phyloP scores from a whole-genome alignment of 73 alveolate species.

The Halteria grandinella region DNA sequence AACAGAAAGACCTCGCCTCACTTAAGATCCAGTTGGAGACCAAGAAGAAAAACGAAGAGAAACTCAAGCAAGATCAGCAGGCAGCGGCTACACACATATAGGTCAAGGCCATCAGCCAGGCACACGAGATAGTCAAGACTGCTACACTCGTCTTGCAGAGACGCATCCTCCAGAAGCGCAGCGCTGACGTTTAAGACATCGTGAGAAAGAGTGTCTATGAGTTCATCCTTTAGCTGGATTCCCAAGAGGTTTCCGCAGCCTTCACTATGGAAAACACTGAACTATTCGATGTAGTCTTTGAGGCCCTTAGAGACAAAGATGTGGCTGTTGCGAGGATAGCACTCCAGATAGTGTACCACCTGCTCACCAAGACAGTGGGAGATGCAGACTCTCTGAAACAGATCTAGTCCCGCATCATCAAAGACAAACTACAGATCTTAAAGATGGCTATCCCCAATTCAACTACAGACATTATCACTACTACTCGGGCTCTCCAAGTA shows the following conservation, averaged over 20 bases:
- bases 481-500: not conserved
- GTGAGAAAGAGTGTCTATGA: conserved; percentile 41
- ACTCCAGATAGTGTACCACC: not conserved
- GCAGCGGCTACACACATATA: too few relatives aligned
- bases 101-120: too few relatives aligned
- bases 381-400: not conserved
- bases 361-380: not conserved
- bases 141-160: too few relatives aligned
- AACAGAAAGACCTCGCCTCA: conserved; percentile 2
- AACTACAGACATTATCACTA: not conserved
- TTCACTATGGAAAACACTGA: not conserved
- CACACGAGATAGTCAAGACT: too few relatives aligned
- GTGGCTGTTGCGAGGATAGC: not conserved
- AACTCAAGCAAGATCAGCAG: not conserved
- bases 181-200: not conserved
- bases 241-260: conserved; percentile 1
- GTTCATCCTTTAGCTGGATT: conserved; percentile 22
- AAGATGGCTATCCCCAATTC: conserved; percentile 19
- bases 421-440: not conserved
- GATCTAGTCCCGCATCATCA: not conserved
- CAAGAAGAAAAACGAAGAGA: conserved; percentile 7
- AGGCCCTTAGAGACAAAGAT: conserved; percentile 21
- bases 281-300: not conserved
- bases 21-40: not conserved
- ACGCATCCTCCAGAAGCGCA: conserved; percentile 4